Conservation (phyloP, 495 filamentous ascomycete genomes). For the Lasiosphaeris hirsuta region DNA sequence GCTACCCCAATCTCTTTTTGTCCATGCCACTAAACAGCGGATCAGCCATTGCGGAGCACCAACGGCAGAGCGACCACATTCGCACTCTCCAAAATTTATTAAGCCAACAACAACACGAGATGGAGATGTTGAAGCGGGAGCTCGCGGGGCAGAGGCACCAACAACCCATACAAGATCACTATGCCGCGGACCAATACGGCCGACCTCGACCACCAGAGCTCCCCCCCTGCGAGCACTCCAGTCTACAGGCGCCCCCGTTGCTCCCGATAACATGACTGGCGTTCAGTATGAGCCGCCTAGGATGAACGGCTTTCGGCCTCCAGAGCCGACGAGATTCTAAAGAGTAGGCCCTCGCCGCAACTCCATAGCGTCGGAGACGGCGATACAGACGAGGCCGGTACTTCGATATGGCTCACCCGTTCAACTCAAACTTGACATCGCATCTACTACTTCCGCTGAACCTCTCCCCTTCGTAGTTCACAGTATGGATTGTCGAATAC, state of each 20-base stretch:
- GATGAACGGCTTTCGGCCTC: constrained; percentile 34
- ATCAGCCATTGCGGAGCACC: constrained; percentile 55
- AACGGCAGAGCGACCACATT: constrained; percentile 40
- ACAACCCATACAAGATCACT: constrained; percentile 24
- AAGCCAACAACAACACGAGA: constrained; percentile 37
- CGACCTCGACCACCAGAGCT: constrained; percentile 40
- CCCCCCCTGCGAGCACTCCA: constrained; percentile 46
- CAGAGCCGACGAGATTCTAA: constrained; percentile 20
- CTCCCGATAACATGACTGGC: constrained; percentile 51
- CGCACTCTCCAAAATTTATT: constrained; percentile 34
- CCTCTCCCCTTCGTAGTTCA: no score
- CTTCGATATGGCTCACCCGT: no score
- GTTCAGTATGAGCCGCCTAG: constrained; percentile 51
- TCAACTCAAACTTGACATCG: no score
- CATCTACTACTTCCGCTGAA: no score
- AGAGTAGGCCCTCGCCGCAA: no score
- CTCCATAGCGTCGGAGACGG: no score
- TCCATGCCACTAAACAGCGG: not conserved
- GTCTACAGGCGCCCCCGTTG: constrained; percentile 11
- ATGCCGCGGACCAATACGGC: constrained; percentile 28
- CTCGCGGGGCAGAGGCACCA: constrained; percentile 42
- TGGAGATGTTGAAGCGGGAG: constrained; percentile 48
- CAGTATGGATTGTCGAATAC: no score
- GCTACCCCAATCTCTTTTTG: not conserved
- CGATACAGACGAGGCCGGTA: no score